Base-by-base conservation (phyloP, 495 filamentous ascomycete genomes). In the Astrocystis sublimbata region DNA sequence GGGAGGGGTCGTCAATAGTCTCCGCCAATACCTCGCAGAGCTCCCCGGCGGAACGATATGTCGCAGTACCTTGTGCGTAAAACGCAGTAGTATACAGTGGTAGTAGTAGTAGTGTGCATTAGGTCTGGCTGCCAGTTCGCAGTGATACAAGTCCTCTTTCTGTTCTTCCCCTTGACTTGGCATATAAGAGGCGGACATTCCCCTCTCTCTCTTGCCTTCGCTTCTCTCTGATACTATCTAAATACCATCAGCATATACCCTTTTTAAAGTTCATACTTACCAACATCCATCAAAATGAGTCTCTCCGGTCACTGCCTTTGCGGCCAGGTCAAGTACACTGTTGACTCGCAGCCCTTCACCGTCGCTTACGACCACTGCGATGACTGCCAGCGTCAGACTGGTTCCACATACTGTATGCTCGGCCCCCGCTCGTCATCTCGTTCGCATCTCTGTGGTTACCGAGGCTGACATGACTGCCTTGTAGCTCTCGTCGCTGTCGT, bases 351-450 rank as follows among this genome's bases (percentile, higher is more conserved):
- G 13, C 86, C 86, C 41, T 38, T 82, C 56, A 47, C 85, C 62
- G 82, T 81, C 30, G 86, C 78, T 65, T 89, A 89, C 69, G 86
- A 89, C 67, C 86, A 89, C 78, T 89, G 86, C 67, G 86, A 89
- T 65, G 86, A 88, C 71, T 89, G 86, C 79, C 86, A 89, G 71
- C 85, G 86, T 65, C 86, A 89, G 73, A 80, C 76, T 53, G 86
- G 86, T 57, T 88, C 85, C 7, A 87, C 85, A 59, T 89, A 89
- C 71, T 89, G 86, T 89, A 73, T 49, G 77, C 68, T 33, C 13
- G 45, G 7, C 2, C 47, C 28, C 19, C n/a, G n/a, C 28, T 10
- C 28, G 31, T 47, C 7, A 4, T 24, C 28, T 13, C 12, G n/a
- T 7, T 26, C 13, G 33, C 15, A 9, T 26, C 12, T 12, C 12